Conservation (phyloP, 306 rosid species). For the Citrullus amarus region DNA sequence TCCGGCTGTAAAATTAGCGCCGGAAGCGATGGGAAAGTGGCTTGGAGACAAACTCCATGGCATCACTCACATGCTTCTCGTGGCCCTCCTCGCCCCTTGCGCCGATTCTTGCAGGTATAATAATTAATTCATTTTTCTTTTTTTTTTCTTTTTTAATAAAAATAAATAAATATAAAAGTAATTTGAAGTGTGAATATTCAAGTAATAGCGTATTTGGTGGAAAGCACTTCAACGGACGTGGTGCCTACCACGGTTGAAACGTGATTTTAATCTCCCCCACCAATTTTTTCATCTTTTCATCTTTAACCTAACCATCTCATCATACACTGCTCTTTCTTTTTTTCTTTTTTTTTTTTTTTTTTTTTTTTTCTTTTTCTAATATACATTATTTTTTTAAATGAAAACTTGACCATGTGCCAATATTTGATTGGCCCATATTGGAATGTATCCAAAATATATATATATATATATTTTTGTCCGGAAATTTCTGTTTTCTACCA, state of each 20-base stretch:
- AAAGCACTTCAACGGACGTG: not conserved
- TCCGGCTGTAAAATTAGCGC: conserved; percentile 86
- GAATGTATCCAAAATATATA: too few species aligned
- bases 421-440: too few species aligned
- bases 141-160: too few species aligned
- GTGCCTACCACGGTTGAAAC: not conserved
- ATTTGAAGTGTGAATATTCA: not conserved
- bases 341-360: too few species aligned
- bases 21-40: conserved; percentile 82
- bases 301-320: not conserved
- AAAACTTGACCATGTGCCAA: too few species aligned
- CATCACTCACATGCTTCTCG: conserved; percentile 97
- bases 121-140: not conserved
- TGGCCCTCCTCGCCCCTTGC: conserved; percentile 83
- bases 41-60: conserved; percentile 98
- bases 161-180: too few species aligned
- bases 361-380: too few species aligned
- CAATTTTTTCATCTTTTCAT: not conserved
- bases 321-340: not conserved
- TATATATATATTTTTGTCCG: not conserved
- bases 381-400: too few species aligned
- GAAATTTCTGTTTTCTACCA: too few species aligned
- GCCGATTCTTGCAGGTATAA: conserved; percentile 73
- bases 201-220: not conserved
- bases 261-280: not conserved